Evolutionary conservation across 2,329 filamentous ascomycete species (phyloP).

Genomic region (Metarhizium anisopliae): DNA sequence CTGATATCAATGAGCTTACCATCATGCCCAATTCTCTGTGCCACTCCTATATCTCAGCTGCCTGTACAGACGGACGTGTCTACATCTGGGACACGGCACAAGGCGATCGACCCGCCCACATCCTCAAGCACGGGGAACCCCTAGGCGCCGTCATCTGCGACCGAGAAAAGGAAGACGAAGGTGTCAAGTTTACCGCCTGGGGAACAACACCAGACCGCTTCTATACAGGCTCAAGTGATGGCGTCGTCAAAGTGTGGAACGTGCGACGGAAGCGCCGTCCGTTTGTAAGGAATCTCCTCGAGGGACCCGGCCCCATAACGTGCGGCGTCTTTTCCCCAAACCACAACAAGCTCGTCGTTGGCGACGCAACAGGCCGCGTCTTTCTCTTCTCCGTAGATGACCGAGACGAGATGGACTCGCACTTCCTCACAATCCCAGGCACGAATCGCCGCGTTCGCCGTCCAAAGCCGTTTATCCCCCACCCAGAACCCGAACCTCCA

Average conservation of each 20-base stretch:
- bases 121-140: conserved; percentile 41
- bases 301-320: conserved; percentile 46
- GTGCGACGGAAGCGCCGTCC: conserved; percentile 35
- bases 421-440: conserved; percentile 28
- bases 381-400: conserved; percentile 44
- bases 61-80: conserved; percentile 51
- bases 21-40: conserved; percentile 44
- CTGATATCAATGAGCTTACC: conserved; percentile 55
- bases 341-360: conserved; percentile 44
- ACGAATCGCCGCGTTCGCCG: conserved; percentile 28
- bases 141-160: conserved; percentile 32
- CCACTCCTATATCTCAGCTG: conserved; percentile 48
- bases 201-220: conserved; percentile 46
- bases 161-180: conserved; percentile 47
- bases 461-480: conserved; percentile 40
- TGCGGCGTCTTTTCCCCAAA: conserved; percentile 51
- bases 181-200: conserved; percentile 57
- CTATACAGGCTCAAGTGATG: conserved; percentile 57
- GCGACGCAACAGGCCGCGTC: conserved; percentile 52
- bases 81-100: conserved; percentile 55
- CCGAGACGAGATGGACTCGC: conserved; percentile 25
- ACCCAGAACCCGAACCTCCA: conserved; percentile 39
- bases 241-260: conserved; percentile 55
- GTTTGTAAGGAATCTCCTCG: conserved; percentile 43
- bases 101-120: conserved; percentile 46